Base-by-base conservation (phyloP, 2,329 filamentous ascomycete genomes). In the Whalleya microplaca region DNA sequence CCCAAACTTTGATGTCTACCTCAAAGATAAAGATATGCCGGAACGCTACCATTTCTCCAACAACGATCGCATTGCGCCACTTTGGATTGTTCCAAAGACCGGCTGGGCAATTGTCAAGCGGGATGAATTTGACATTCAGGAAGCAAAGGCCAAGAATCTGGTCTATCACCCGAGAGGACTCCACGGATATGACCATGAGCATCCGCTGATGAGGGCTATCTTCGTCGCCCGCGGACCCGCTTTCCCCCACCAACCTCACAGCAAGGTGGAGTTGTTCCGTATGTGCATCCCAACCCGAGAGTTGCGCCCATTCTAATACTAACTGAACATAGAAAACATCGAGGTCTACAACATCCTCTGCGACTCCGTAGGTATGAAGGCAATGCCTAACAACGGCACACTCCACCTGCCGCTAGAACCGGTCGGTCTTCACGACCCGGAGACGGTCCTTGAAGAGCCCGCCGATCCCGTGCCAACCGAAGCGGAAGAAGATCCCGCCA, bases 341-440 rank as follows among this genome's bases (percentile, higher is more conserved):
- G 90, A 97, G 68, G 90, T 98, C 8, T 98, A 98, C 76, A 96
- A 96, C 68, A 91, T 98, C 60, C 75, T 98, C 44, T 97, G 94
- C 71, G 93, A 97, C 74, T 93, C 91, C 0, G 75, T 98, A 21
- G 87, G 88, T 12, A 77, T 98, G 55, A 72, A 70, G 2, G 90
- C 92, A 0, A 81, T 81, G 51, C 84, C 90, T 1, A 97, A 96
- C 71, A 98, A 98, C 69, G 94, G 94, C 48, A 96, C 92, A 0
- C 76, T 97, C 5, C 81, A 87, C 10, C 80, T 94, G 12, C 90
- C 90, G 0, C 75, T 94, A 21, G 81, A 80, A 55, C 79, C 87
- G 0, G 69, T 85, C 12, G 89, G 88, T 3, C 69, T 84, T 1
- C 90, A 93, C 68, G 78, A 81, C 46, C 68, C 78, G 32, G 60